Evolutionary conservation across 192 early-diverging fungal species (phyloP).

Genomic region (Coemansia sp.): DNA sequence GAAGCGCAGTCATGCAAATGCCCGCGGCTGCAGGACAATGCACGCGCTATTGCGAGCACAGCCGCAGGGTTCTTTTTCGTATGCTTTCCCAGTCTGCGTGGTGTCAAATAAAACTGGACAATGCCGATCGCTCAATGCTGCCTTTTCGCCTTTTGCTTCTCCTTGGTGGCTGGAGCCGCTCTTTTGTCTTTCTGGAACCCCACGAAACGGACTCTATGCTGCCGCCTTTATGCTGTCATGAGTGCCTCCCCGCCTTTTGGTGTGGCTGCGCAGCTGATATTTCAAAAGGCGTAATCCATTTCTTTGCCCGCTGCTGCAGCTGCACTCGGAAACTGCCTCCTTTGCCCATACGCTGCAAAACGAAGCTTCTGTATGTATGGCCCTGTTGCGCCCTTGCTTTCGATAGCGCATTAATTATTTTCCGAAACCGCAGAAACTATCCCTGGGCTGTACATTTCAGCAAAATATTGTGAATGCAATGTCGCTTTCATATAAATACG

Average conservation of each 20-base stretch:
- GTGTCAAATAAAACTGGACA: neutral
- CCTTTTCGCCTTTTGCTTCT: neutral
- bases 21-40: neutral
- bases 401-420: neutral
- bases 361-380: too few relatives aligned
- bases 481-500: conserved; percentile 1
- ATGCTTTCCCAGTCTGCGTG: neutral
- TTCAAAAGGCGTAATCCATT: neutral
- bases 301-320: neutral
- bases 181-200: neutral
- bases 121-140: neutral
- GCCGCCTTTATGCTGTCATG: neutral
- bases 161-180: neutral
- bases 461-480: too few relatives aligned
- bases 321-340: neutral
- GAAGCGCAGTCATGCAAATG: neutral
- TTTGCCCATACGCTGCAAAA: neutral
- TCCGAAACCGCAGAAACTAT: neutral
- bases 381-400: neutral
- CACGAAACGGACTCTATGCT: neutral
- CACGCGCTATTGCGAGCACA: neutral
- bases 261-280: neutral
- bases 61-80: neutral
- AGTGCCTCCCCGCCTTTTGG: too few relatives aligned
- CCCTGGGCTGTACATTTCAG: too few relatives aligned